Evolutionary conservation across 805 yeast genomes (phyloP), one percentile per base, ranked within the genome.

Genomic region (Myxozyma lipomycoides): DNA sequence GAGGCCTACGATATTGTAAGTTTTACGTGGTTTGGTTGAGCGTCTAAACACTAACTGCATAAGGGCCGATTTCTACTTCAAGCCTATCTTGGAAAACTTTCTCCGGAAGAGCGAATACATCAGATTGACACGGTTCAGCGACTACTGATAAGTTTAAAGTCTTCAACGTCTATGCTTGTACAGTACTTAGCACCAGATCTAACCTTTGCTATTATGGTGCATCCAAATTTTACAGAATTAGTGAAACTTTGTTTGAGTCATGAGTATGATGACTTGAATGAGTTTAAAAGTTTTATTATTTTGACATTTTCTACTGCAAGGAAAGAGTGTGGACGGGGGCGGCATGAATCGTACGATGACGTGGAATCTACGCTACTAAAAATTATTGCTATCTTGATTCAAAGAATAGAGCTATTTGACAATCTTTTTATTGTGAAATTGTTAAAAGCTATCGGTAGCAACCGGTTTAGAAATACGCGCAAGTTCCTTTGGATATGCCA

Each of bases 1-100:
- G 48, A 42, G n/a, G 53, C 56, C 6, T 46, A 30, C 15, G 53
- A 52, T 21, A 39, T 43, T 25, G 55, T 51, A 44, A 24, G 51
- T 26, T 10, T 10, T 5, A 24, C 6, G 4, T 12, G 1, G 19
- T 26, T 21, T 25, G n/a, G 15, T 17, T 18, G 19, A 2, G n/a
- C n/a, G n/a, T n/a, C n/a, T 12, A 21, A 35, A 7, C 12, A 19
- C 40, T 35, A 15, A 38, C 35, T 37, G 10, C n/a, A 15, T 7
- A 24, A 52, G 54, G 58, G 49, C 10, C 24, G 22, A 9, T 18
- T 53, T 6, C 25, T 53, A n/a, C 39, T 53, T 10, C 28, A 42
- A 10, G 34, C 43, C 19, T 28, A 42, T 6, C 39, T 53, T 3
- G 58, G 50, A 24, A 30, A 25, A 10, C 30, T 45, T 6, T 10